phyloP scores from a whole-genome alignment of 176 grass and related monocot species.

The Avena sativa region DNA sequence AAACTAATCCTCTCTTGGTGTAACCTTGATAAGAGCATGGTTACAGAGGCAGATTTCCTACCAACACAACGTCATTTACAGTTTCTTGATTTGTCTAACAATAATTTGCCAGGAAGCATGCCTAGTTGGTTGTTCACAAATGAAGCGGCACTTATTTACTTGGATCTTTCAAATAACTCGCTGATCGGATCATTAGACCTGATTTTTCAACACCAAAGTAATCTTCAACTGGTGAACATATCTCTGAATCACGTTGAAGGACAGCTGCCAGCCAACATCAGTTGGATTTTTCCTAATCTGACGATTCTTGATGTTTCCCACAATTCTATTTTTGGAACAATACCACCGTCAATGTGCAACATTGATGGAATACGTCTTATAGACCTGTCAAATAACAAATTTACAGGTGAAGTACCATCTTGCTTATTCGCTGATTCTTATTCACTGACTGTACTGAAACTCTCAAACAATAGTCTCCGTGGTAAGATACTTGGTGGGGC shows the following conservation, averaged over 20 bases:
- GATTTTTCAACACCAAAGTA: background rate
- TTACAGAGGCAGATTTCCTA: slow-evolving; percentile 37
- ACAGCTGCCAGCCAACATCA: slow-evolving; percentile 28
- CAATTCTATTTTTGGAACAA: slow-evolving; percentile 36
- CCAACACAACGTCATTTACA: slow-evolving; percentile 27
- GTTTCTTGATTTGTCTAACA: slow-evolving; percentile 32
- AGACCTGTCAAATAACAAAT: slow-evolving; percentile 41
- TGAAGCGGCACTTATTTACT: background rate
- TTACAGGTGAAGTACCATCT: slow-evolving; percentile 29
- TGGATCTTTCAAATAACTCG: slow-evolving; percentile 35
- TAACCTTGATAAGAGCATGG: background rate
- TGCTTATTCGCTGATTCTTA: slow-evolving; percentile 1
- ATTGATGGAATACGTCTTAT: background rate
- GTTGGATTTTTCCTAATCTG: slow-evolving; percentile 32
- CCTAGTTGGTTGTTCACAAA: slow-evolving; percentile 50
- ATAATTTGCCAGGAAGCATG: slow-evolving; percentile 27
- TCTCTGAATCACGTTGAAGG: slow-evolving; percentile 35
- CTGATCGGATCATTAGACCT: slow-evolving; percentile 12
- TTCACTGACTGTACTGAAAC: too few relatives aligned
- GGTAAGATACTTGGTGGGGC: background rate
- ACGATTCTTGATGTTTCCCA: background rate
- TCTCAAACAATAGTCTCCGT: slow-evolving; percentile 28
- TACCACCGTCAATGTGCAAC: slow-evolving; percentile 9
- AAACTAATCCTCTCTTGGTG: slow-evolving; percentile 23
- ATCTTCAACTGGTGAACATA: background rate